Percentiles rank a stretch among this genome's conserved stretches.
phyloP scores from a whole-genome alignment of 305 asterid species.

The Fraxinus nigra region DNA sequence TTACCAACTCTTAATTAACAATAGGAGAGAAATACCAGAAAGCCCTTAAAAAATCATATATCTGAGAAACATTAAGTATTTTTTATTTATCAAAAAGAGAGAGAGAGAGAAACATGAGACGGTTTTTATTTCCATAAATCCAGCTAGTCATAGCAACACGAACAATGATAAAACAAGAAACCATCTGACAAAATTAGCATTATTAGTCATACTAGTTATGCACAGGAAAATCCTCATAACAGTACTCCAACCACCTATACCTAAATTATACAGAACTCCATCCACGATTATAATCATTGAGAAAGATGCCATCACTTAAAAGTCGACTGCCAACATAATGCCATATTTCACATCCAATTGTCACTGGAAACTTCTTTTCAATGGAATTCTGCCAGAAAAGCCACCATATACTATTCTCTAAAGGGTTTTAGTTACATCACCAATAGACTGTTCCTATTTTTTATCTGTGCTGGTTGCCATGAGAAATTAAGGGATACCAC shows the following conservation, averaged over 20 bases:
- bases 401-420: neutral
- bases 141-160: neutral
- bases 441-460: neutral
- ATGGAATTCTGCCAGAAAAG: neutral
- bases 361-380: neutral
- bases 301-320: neutral
- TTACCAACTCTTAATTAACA: neutral
- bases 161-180: neutral
- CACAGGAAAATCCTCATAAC: neutral
- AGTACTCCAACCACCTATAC: neutral
- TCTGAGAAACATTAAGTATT: neutral
- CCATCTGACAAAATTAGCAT: neutral
- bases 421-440: neutral
- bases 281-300: neutral
- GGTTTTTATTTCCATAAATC: neutral
- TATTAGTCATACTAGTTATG: neutral
- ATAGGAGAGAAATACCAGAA: neutral
- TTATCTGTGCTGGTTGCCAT: neutral
- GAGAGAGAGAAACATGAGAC: neutral
- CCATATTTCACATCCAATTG: neutral
- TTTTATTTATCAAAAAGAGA: neutral
- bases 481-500: neutral
- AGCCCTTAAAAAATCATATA: neutral
- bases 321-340: neutral
- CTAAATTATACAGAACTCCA: neutral